phyloP scores from a whole-genome alignment of 192 early-diverging fungal genomes.

The Oehlia diaphana region DNA sequence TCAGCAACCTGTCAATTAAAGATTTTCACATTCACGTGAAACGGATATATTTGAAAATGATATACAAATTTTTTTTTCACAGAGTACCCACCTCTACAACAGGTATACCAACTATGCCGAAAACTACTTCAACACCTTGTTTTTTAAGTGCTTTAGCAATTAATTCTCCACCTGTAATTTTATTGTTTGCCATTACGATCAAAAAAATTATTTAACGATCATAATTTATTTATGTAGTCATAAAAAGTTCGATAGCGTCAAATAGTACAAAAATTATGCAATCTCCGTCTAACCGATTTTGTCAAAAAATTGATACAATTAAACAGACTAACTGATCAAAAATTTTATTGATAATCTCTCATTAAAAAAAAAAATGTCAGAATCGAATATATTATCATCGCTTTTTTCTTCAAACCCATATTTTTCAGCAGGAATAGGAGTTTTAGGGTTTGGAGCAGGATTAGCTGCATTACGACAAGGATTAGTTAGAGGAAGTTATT shows the following conservation, averaged over 20 bases:
- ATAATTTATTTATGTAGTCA: no score
- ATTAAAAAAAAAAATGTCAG: not conserved
- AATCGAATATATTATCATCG: not conserved
- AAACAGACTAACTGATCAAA: not conserved
- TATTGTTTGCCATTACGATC: not conserved
- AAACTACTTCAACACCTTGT: constrained; percentile 62
- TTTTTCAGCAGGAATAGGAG: constrained; percentile 92
- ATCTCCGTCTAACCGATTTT: no score
- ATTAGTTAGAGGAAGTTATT: constrained; percentile 62
- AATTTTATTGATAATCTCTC: not conserved
- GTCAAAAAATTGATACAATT: no score
- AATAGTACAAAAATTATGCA: no score
- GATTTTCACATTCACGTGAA: not conserved
- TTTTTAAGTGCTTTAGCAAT: constrained; percentile 58
- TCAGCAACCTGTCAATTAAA: constrained; percentile 54
- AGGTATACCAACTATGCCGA: constrained; percentile 79
- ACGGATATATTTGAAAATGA: not conserved
- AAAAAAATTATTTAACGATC: no score
- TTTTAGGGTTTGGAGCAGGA: constrained; percentile 85
- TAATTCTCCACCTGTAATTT: constrained; percentile 56
- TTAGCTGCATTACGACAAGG: constrained; percentile 78
- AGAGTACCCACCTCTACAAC: constrained; percentile 57
- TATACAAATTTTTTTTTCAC: no score
- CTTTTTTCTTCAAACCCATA: constrained; percentile 75
- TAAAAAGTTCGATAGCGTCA: no score